phyloP scores from a whole-genome alignment of 108 stramenopile species.

The Cyclotella kingstonii region DNA sequence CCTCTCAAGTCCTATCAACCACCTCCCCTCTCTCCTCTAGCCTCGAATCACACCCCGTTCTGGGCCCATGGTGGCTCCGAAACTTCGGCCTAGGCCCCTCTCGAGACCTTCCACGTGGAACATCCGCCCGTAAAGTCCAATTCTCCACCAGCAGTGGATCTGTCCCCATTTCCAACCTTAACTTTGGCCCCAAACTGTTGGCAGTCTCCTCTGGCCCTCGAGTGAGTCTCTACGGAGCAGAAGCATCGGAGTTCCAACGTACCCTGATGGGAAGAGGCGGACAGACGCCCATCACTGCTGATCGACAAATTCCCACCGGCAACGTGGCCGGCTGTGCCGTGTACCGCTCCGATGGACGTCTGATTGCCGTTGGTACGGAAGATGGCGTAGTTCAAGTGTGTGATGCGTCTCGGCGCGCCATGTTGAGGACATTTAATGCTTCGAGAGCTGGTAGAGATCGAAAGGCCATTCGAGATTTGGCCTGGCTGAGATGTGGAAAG shows the following conservation, averaged over 20 bases:
- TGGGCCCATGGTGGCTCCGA: conserved; percentile 29
- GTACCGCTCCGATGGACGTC: conserved; percentile 66
- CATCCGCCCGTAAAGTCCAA: conserved; percentile 1
- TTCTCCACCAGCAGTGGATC: conserved; percentile 4
- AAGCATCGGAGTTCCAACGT: too few relatives aligned
- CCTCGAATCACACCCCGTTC: conserved; percentile 38
- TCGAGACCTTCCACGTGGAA: conserved; percentile 1
- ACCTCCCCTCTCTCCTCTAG: conserved; percentile 26
- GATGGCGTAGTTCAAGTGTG: conserved; percentile 63
- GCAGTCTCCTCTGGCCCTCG: neutral
- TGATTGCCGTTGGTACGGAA: conserved; percentile 77
- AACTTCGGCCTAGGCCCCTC: conserved; percentile 38
- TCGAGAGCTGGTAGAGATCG: conserved; percentile 35
- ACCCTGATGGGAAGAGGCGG: neutral
- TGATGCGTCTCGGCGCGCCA: conserved; percentile 68
- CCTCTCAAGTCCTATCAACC: conserved; percentile 29
- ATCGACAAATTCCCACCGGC: conserved; percentile 70
- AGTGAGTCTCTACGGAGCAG: neutral
- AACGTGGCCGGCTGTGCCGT: conserved; percentile 55
- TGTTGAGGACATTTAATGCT: conserved; percentile 58
- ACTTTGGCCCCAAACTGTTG: too few relatives aligned
- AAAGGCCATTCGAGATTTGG: conserved; percentile 52
- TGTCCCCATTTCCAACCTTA: neutral
- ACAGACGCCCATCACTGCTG: conserved; percentile 51
- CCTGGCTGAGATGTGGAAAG: conserved; percentile 76